Conservation (phyloP, 345 rosid species). For the Gossypium stocksii region DNA sequence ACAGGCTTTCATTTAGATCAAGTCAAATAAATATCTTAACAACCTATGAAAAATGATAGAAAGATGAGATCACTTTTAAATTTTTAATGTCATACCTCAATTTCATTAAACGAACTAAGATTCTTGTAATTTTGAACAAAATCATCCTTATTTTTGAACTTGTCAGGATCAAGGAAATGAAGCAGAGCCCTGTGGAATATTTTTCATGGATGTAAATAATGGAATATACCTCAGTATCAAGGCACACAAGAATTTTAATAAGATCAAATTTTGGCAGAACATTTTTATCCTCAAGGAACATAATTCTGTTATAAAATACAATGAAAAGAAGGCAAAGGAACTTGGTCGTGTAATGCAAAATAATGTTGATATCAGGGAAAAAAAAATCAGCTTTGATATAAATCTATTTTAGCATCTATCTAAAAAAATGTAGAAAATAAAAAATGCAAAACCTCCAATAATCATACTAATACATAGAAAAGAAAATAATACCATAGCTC, state of each 20-base stretch:
- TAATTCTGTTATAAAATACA: not conserved
- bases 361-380: not conserved
- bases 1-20: constrained; percentile 15
- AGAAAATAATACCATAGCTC: constrained; percentile 76
- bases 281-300: not conserved
- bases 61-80: constrained; percentile 5
- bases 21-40: constrained; percentile 3
- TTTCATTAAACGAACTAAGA: constrained; percentile 93
- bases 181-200: constrained; percentile 75
- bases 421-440: not conserved
- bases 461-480: not conserved
- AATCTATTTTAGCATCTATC: not conserved
- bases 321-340: not conserved
- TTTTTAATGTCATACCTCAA: constrained; percentile 49
- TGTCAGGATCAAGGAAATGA: constrained; percentile 90
- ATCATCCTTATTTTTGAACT: constrained; percentile 90
- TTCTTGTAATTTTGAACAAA: constrained; percentile 96
- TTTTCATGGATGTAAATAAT: not conserved
- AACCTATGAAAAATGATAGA: not conserved
- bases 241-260: not conserved
- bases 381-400: not conserved
- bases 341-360: not conserved
- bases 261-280: not conserved
- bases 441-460: not conserved
- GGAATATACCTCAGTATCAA: no score